These are phyloP conservation scores for Neurospora discreta DNA, from an alignment of 495 filamentous ascomycete genomes.

Conservation along the genomic window DNA sequence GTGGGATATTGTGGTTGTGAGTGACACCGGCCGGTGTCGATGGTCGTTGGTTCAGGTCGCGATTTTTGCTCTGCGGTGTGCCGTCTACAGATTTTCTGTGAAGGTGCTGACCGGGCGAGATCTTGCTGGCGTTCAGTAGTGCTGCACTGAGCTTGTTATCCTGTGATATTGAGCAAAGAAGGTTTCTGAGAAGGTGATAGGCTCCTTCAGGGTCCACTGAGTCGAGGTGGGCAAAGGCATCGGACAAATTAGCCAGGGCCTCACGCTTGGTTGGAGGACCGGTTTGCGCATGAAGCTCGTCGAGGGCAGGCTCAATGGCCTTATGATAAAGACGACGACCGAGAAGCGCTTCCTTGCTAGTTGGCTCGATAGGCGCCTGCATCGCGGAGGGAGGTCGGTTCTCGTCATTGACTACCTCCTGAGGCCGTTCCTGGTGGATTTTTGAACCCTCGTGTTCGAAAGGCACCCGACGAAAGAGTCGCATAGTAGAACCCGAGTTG, in stretches of 20 bases:
- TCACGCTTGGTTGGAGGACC: slow-evolving; percentile 64
- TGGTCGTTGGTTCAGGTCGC: neutral
- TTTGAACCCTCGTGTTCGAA: slow-evolving; percentile 45
- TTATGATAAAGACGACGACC: slow-evolving; percentile 71
- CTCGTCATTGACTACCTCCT: slow-evolving; percentile 25
- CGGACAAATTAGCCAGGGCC: slow-evolving; percentile 64
- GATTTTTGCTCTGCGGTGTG: slow-evolving; percentile 27
- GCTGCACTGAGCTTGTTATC: slow-evolving; percentile 30
- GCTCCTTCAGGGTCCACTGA: slow-evolving; percentile 83
- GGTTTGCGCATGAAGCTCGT: slow-evolving; percentile 73
- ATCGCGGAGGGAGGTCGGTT: slow-evolving; percentile 27
- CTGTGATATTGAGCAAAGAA: slow-evolving; percentile 39
- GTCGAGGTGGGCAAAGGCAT: slow-evolving; percentile 77
- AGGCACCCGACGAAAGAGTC: slow-evolving; percentile 74
- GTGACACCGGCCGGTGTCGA: neutral
- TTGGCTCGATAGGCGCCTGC: slow-evolving; percentile 32
- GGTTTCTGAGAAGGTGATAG: slow-evolving; percentile 65
- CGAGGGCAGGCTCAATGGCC: slow-evolving; percentile 66
- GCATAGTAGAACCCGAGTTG: slow-evolving; percentile 78
- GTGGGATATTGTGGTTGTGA: neutral
- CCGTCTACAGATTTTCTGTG: slow-evolving; percentile 15
- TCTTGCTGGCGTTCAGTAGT: slow-evolving; percentile 17
- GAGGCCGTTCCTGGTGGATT: neutral
- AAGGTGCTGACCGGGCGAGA: neutral
- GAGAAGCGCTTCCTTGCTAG: slow-evolving; percentile 69